phyloP scores from a whole-genome alignment of 139 green algal species.

The Tetradesmus obliquus region DNA sequence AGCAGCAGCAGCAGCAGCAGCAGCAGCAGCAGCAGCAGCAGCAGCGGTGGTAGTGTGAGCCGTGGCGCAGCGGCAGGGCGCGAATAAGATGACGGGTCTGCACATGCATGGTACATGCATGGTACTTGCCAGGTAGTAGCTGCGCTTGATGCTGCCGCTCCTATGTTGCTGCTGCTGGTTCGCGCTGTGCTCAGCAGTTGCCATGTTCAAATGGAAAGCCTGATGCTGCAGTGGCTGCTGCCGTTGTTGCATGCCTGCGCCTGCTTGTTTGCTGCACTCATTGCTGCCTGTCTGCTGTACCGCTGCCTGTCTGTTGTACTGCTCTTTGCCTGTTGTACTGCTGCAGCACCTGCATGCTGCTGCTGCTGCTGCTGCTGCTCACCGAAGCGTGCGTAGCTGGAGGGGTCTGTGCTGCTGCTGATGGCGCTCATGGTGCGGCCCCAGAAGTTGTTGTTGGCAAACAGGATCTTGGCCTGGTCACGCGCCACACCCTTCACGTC shows the following conservation, averaged over 20 bases:
- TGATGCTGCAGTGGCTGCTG: not conserved
- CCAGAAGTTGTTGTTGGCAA: slow-evolving; percentile 97
- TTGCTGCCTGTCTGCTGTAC: too few species aligned
- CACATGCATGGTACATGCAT: too few species aligned
- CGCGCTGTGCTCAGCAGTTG: too few species aligned
- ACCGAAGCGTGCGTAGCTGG: slow-evolving; percentile 71
- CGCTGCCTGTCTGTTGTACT: not conserved
- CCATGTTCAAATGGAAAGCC: too few species aligned
- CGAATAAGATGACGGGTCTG: too few species aligned
- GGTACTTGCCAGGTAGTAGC: too few species aligned
- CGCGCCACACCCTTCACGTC: slow-evolving; percentile 94
- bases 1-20: not conserved
- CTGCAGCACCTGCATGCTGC: not conserved
- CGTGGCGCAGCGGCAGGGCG: not conserved
- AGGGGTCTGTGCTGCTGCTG: slow-evolving; percentile 86
- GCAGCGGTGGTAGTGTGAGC: not conserved
- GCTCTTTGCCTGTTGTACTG: not conserved
- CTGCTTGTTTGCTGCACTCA: not conserved
- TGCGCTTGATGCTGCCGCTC: too few species aligned
- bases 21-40: not conserved
- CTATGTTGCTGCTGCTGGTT: too few species aligned
- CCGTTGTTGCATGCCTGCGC: not conserved
- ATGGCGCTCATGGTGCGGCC: slow-evolving; percentile 94
- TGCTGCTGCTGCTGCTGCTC: slow-evolving; percentile 7
- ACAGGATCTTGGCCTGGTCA: slow-evolving; percentile 94